Evolutionary conservation across 768 basidiomycete species (phyloP), one percentile per base, ranked within the genome.

Genomic region (Chiua virens): DNA sequence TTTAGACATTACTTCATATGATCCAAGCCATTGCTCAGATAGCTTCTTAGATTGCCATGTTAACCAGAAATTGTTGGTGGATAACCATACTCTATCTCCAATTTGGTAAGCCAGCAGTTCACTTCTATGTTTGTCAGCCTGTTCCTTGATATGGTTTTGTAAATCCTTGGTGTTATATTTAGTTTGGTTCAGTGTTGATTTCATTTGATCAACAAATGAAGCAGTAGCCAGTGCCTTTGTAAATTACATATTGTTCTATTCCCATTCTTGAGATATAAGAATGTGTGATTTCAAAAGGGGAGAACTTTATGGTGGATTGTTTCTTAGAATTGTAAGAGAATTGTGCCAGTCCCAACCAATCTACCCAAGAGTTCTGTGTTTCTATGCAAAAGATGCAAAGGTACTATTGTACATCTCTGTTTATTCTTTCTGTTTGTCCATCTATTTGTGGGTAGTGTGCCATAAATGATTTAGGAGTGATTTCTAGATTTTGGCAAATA

Each of bases 391-490:
- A 36, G 10, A 36, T 17, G 2, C 8, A n/a, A 18, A 36, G 34
- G 17, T n/a, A 36, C 17, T 36, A 15, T 9, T 36, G 35, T 3
- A 36, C 17, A 3, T 36, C 35, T 18, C 35, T 17, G 17, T 36
- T 36, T 3, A 36, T 6, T 7, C 17, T 3, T n/a, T 36, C 35
- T 8, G 8, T 36, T n/a, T 36, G 35, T 18, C 70, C 63, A 53
- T 77, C 64, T 3, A 72, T 69, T 47, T 75, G 68, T 0, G 66
- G 72, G 40, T 74, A 71, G 52, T 59, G 71, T 0, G 70, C 63
- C 0, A 68, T 72, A 23, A 52, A 60, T 15, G 69, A 47, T 15
- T 52, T 47, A 2, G 43, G 58, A 48, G 46, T 50, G n/a, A 50
- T 50, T 9, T 40, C 61, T 10, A 61, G 58, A 15, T n/a, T 8